Percentiles rank a stretch among this genome's conserved stretches.
phyloP scores from a whole-genome alignment of 306 rosid genomes.

The Astragalus glycyphyllos region DNA sequence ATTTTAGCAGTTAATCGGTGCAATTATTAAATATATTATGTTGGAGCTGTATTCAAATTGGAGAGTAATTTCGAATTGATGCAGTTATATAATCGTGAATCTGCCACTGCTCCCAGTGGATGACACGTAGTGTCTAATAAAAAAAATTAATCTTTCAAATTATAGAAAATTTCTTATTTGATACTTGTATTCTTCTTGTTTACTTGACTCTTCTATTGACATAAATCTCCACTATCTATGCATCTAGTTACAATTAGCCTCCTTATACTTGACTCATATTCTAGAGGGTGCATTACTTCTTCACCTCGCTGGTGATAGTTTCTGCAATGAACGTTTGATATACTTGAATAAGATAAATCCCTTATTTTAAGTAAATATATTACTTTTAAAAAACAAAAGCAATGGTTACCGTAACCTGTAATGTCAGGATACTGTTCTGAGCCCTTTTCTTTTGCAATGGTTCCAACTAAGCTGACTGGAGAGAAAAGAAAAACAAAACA shows the following conservation, averaged over 20 bases:
- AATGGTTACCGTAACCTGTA: too few species aligned
- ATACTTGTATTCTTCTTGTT: conserved; percentile 18
- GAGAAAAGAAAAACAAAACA: too few species aligned
- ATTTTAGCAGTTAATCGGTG: conserved; percentile 20
- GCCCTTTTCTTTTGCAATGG: too few species aligned
- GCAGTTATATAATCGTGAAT: conserved; percentile 4
- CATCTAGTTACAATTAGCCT: conserved; percentile 4
- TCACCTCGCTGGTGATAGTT: conserved; percentile 6
- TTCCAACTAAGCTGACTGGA: too few species aligned
- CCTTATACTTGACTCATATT: conserved; percentile 10
- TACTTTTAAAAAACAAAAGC: neutral
- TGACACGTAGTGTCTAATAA: neutral
- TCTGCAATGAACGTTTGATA: neutral
- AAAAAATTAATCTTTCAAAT: conserved; percentile 12
- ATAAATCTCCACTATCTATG: conserved; percentile 17
- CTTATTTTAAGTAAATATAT: neutral
- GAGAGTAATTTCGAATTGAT: conserved; percentile 32
- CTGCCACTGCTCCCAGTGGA: conserved; percentile 9
- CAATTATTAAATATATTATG: conserved; percentile 21
- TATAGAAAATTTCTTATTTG: conserved; percentile 10
- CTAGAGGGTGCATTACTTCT: conserved; percentile 7
- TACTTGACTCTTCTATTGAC: conserved; percentile 12
- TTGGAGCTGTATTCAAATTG: conserved; percentile 24
- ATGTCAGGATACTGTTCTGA: too few species aligned
- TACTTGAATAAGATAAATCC: conserved; percentile 4